Evolutionary conservation across 129 eudicot genomes (phyloP).

Genomic region (Centella asiatica): DNA sequence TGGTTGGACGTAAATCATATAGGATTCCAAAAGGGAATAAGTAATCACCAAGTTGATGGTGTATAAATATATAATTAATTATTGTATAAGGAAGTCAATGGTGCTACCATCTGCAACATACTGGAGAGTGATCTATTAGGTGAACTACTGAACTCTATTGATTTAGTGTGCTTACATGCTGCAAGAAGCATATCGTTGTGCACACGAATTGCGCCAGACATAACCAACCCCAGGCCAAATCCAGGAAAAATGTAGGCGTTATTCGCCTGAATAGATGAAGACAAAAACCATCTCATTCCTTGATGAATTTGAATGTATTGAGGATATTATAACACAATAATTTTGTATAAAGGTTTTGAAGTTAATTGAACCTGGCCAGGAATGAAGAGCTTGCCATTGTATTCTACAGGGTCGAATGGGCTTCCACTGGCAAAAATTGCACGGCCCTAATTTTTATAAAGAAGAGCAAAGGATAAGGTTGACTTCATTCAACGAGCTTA

Average conservation of each 20-base stretch:
- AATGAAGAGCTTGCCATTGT: conserved; percentile 54
- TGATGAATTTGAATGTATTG: neutral
- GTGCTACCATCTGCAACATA: neutral
- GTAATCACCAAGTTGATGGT: neutral
- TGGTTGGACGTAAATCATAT: too few relatives aligned
- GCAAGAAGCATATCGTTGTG: conserved; percentile 93
- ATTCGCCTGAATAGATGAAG: conserved; percentile 50
- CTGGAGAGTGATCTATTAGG: too few relatives aligned
- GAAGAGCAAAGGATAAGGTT: conserved; percentile 3
- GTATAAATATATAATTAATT: too few relatives aligned
- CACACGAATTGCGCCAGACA: conserved; percentile 83
- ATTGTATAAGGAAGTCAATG: too few relatives aligned
- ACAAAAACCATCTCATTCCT: conserved; percentile 5
- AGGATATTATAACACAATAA: neutral
- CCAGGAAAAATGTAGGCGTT: conserved; percentile 95
- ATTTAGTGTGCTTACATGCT: conserved; percentile 61
- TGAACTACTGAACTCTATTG: neutral
- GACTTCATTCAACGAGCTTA: neutral
- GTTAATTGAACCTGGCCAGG: conserved; percentile 75
- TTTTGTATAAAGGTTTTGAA: neutral
- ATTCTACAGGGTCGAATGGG: conserved; percentile 80
- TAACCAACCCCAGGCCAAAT: conserved; percentile 81
- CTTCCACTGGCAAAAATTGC: conserved; percentile 91
- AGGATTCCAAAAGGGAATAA: too few relatives aligned
- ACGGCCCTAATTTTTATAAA: conserved; percentile 42